Evolutionary conservation across 768 basidiomycete genomes (phyloP).

Genomic region (Strobilomyces confusus): DNA sequence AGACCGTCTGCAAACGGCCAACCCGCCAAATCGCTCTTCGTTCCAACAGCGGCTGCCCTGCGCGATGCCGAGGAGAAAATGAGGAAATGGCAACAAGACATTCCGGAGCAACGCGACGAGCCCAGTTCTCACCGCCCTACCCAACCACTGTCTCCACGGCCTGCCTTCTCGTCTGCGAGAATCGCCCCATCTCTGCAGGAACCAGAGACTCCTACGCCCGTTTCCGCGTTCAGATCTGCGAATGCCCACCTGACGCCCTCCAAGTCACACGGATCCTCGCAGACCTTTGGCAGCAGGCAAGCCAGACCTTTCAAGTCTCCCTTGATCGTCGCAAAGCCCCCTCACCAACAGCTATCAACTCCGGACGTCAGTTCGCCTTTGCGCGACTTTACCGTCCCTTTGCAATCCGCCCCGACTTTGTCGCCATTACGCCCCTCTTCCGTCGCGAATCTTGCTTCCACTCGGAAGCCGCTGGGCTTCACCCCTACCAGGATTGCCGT

Average conservation of each 20-base stretch:
- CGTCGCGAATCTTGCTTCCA: constrained; percentile 9
- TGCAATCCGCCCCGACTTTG: constrained; percentile 17
- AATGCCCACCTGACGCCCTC: constrained; percentile 13
- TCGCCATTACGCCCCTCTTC: constrained; percentile 36
- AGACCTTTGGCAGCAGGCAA: constrained; percentile 8
- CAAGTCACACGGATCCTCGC: constrained; percentile 10
- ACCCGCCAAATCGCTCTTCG: constrained; percentile 29
- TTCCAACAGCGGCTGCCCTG: constrained; percentile 55
- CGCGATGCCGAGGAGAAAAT: constrained; percentile 52
- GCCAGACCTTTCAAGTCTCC: constrained; percentile 48
- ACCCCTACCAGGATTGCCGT: constrained; percentile 26
- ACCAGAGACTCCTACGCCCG: constrained; percentile 41
- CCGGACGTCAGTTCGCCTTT: constrained; percentile 27
- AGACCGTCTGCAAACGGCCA: no score
- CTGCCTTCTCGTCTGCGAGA: constrained; percentile 36
- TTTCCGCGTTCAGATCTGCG: constrained; percentile 25
- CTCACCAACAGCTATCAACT: constrained; percentile 23
- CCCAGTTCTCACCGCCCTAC: not conserved
- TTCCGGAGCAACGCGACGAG: constrained; percentile 14
- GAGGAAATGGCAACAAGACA: constrained; percentile 45
- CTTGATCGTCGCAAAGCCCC: constrained; percentile 22
- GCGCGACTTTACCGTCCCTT: not conserved
- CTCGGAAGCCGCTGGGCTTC: constrained; percentile 24
- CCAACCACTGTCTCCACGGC: constrained; percentile 17
- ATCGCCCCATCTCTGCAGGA: constrained; percentile 28